phyloP scores from a whole-genome alignment of 371 early-diverging fungal genomes.

The Mucor racemosus region DNA sequence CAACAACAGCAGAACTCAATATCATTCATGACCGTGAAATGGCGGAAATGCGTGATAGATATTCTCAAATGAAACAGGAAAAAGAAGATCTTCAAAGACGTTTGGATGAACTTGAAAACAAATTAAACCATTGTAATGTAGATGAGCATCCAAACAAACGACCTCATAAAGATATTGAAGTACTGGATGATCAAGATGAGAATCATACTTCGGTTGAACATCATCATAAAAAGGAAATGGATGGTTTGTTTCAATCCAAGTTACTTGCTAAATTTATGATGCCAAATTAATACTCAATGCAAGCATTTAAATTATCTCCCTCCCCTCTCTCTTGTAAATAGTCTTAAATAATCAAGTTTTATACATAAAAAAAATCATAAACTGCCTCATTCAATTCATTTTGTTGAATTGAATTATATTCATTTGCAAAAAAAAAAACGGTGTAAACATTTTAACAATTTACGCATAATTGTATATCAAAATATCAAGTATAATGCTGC shows the following conservation, averaged over 20 bases:
- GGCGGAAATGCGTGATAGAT: slow-evolving; percentile 15
- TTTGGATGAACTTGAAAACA: slow-evolving; percentile 13
- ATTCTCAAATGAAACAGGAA: slow-evolving; percentile 24
- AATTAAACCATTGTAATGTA: slow-evolving; percentile 6
- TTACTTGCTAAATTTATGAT: slow-evolving; percentile 1
- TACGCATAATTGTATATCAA: too few species aligned
- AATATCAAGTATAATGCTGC: too few species aligned
- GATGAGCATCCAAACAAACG: slow-evolving; percentile 2
- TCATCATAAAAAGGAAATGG: not conserved
- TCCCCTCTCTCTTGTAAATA: not conserved
- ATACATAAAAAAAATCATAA: too few species aligned
- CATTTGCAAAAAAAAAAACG: too few species aligned
- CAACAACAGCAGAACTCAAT: not conserved
- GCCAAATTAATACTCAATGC: not conserved
- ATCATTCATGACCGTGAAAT: slow-evolving; percentile 16
- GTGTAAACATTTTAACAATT: too few species aligned
- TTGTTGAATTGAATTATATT: too few species aligned
- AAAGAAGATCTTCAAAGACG: slow-evolving; percentile 26
- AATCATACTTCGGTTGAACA: not conserved
- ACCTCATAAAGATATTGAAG: not conserved
- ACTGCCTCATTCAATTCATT: too few species aligned
- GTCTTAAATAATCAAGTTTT: too few species aligned
- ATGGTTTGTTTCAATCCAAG: not conserved
- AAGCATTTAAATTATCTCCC: not conserved
- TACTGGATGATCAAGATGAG: not conserved